Conservation (phyloP, 2,329 filamentous ascomycete species). For the Domatiomyces globalis region DNA sequence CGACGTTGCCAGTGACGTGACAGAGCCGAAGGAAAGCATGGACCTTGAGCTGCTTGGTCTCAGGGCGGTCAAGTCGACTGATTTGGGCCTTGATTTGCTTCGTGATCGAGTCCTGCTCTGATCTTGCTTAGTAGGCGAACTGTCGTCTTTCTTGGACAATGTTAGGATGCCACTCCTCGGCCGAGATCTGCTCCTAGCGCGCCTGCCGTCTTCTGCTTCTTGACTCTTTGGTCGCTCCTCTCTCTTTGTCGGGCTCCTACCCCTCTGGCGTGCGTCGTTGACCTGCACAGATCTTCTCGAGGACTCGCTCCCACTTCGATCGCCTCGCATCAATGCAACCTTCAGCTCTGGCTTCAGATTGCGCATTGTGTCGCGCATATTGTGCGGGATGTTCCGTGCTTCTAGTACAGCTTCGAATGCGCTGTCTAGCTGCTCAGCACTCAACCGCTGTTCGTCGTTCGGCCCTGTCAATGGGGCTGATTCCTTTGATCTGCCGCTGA, state of each 20-base stretch:
- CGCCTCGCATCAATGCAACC: constrained; percentile 84
- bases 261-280: constrained; percentile 24
- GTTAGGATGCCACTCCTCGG: constrained; percentile 67
- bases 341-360: constrained; percentile 81
- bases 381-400: constrained; percentile 80
- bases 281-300: constrained; percentile 35
- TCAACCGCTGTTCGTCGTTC: constrained; percentile 4
- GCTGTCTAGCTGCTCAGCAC: constrained; percentile 16
- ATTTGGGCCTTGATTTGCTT: constrained; percentile 46
- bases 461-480: constrained; percentile 1
- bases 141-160: constrained; percentile 50
- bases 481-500: constrained; percentile 13
- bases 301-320: constrained; percentile 54
- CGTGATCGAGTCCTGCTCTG: constrained; percentile 24
- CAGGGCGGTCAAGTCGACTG: constrained; percentile 46
- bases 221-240: constrained; percentile 28
- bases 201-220: constrained; percentile 28
- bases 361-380: constrained; percentile 90
- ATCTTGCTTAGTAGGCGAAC: constrained; percentile 60
- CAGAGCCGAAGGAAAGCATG: constrained; percentile 40
- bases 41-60: constrained; percentile 46
- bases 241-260: constrained; percentile 23
- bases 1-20: constrained; percentile 41
- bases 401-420: constrained; percentile 43
- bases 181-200: constrained; percentile 32